phyloP scores from a whole-genome alignment of 2,329 filamentous ascomycete species.

The Stemphylium lycopersici region DNA sequence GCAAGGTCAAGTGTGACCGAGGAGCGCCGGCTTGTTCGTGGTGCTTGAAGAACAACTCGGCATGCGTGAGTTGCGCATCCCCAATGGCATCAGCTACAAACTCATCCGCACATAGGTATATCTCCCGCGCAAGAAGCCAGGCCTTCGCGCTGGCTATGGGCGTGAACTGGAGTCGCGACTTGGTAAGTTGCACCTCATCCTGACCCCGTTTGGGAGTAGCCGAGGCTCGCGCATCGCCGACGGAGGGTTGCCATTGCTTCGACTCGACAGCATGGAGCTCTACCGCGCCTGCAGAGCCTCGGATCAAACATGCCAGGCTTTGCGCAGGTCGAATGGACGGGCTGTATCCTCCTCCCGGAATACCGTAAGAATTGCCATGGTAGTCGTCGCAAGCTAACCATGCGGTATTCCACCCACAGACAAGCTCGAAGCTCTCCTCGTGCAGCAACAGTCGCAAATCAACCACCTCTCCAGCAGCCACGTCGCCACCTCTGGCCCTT shows the following conservation, averaged over 20 bases:
- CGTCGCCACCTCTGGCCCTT: conserved; percentile 29
- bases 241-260: background rate
- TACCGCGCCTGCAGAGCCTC: too few relatives aligned
- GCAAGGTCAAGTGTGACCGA: conserved; percentile 75
- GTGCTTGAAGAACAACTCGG: conserved; percentile 70
- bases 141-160: conserved; percentile 65
- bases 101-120: conserved; percentile 55
- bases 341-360: too few relatives aligned
- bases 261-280: too few relatives aligned
- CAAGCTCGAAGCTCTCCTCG: conserved; percentile 54
- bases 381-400: conserved; percentile 8
- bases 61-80: conserved; percentile 54
- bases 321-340: too few relatives aligned
- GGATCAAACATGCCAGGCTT: too few relatives aligned
- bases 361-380: too few relatives aligned
- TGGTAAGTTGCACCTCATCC: conserved; percentile 50
- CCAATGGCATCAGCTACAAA: background rate
- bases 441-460: conserved; percentile 55
- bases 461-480: conserved; percentile 49
- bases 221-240: conserved; percentile 7
- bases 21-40: conserved; percentile 77
- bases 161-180: conserved; percentile 66
- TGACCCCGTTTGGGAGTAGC: conserved; percentile 3
- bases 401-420: conserved; percentile 38
- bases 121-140: conserved; percentile 73